phyloP scores from a whole-genome alignment of 2,329 filamentous ascomycete species.

The Elsinoe ampelina region DNA sequence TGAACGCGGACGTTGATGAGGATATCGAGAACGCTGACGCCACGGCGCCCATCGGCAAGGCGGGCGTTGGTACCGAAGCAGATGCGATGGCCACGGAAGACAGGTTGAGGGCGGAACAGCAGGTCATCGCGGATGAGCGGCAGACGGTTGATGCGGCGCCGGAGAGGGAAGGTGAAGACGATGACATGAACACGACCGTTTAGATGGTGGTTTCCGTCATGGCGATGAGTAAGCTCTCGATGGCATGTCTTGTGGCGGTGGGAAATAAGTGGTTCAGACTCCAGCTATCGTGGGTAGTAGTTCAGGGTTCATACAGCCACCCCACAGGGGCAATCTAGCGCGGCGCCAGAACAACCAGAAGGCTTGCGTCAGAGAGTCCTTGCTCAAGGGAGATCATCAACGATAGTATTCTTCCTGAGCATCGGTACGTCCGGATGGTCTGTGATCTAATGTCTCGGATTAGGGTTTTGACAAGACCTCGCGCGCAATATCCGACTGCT shows the following conservation, averaged over 20 bases:
- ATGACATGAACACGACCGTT: constrained; percentile 39
- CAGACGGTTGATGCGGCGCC: constrained; percentile 33
- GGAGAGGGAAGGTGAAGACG: constrained; percentile 37
- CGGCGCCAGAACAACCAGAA: background rate
- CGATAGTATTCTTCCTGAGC: background rate
- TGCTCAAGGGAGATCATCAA: background rate
- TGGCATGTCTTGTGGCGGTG: too few relatives aligned
- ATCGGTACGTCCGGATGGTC: background rate
- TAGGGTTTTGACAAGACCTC: background rate
- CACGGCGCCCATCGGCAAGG: constrained; percentile 19
- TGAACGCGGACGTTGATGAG: constrained; percentile 24
- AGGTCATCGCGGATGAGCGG: constrained; percentile 31
- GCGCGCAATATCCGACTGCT: background rate
- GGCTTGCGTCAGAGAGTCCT: background rate
- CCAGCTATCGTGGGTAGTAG: background rate
- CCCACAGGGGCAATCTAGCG: background rate
- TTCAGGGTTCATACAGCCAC: background rate
- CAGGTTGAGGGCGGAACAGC: constrained; percentile 29
- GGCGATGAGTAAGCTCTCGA: too few relatives aligned
- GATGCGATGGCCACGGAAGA: constrained; percentile 34
- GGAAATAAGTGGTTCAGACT: too few relatives aligned
- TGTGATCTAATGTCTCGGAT: background rate
- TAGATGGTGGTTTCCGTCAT: constrained; percentile 21
- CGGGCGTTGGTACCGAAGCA: constrained; percentile 23
- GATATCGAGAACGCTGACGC: constrained; percentile 22